Conservation (phyloP, 2,329 filamentous ascomycete genomes). For the Ceratocystis diversiconidia region DNA sequence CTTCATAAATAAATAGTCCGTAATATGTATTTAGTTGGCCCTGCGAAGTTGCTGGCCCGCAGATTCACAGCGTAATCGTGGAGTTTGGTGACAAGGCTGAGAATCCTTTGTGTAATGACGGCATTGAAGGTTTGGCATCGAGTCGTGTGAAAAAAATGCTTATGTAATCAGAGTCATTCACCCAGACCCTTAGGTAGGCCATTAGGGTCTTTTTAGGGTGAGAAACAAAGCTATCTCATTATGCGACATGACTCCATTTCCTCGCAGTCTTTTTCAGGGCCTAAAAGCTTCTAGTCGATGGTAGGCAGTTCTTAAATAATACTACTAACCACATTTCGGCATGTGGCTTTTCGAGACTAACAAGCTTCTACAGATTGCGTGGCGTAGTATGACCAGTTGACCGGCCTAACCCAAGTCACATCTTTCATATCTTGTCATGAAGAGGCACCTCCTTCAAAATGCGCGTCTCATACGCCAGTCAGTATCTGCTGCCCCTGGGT, state of each 20-base stretch:
- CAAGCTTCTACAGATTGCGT: neutral
- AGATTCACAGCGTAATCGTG: neutral
- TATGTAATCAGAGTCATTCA: neutral
- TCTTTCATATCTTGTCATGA: neutral
- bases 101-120: neutral
- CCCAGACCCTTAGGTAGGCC: neutral
- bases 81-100: neutral
- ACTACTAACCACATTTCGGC: neutral
- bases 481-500: neutral
- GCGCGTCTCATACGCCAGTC: neutral
- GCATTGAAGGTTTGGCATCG: neutral
- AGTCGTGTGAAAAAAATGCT: neutral
- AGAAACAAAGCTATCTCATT: neutral
- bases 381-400: neutral
- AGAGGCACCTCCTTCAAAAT: neutral
- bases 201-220: neutral
- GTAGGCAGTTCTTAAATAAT: neutral
- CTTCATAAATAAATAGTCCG: neutral
- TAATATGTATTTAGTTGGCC: neutral
- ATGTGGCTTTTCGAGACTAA: neutral
- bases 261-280: too few relatives aligned
- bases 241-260: neutral
- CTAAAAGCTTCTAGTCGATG: too few relatives aligned
- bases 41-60: neutral
- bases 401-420: neutral